These are phyloP conservation scores for Pseudogymnoascus sp. DNA, from an alignment of 2,329 filamentous ascomycete genomes.

Conservation along the genomic window DNA sequence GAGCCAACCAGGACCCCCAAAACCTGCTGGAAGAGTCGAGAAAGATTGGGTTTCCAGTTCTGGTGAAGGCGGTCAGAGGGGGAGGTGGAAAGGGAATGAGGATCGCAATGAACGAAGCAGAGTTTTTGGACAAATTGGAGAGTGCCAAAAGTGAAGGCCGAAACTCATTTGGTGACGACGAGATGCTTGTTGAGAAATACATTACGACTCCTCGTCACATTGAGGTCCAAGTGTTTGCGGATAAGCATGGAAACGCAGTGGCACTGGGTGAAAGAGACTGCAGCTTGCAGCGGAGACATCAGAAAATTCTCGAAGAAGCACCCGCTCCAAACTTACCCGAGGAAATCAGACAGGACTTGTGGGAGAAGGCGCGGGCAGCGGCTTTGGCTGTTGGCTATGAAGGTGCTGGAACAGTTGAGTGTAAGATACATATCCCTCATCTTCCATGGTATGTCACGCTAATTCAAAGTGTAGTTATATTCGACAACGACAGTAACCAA, in stretches of 20 bases:
- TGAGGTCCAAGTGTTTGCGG: conserved; percentile 85
- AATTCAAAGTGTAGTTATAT: conserved; percentile 59
- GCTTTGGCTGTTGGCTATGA: conserved; percentile 74
- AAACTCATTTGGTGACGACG: conserved; percentile 74
- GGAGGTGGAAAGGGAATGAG: conserved; percentile 82
- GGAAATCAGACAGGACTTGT: conserved; percentile 50
- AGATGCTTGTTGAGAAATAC: conserved; percentile 78
- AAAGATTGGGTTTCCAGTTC: conserved; percentile 59
- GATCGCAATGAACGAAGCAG: conserved; percentile 57
- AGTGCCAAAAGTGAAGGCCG: conserved; percentile 68
- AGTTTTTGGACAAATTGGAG: conserved; percentile 61
- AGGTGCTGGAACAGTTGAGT: conserved; percentile 85
- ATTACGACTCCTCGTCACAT: conserved; percentile 73
- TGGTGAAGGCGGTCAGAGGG: conserved; percentile 71
- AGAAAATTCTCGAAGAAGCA: conserved; percentile 86
- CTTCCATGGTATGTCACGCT: not conserved
- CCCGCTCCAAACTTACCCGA: conserved; percentile 62
- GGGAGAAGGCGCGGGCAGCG: conserved; percentile 56
- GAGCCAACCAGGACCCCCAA: conserved; percentile 63
- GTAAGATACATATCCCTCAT: conserved; percentile 46
- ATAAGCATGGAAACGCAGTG: conserved; percentile 67
- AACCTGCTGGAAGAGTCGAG: conserved; percentile 59
- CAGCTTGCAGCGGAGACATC: conserved; percentile 76
- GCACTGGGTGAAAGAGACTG: conserved; percentile 85
- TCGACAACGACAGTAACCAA: conserved; percentile 70